A percentile compares a stretch with the other conserved stretches of the same genome.
Evolutionary conservation across 2,329 filamentous ascomycete species (phyloP).

Genomic region (Pleochaeta shiraiana): DNA sequence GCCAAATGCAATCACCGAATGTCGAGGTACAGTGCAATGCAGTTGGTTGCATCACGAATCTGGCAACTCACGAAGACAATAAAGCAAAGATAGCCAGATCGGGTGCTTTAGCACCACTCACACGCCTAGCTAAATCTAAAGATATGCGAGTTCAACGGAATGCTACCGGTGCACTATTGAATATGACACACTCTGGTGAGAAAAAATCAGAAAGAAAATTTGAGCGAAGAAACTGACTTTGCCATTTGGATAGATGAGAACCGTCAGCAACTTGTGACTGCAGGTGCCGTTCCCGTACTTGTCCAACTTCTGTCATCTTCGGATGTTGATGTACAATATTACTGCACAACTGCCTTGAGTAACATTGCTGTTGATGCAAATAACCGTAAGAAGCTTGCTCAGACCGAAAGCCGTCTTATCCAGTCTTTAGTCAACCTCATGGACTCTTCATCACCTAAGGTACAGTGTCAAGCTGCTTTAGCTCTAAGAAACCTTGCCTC

Average conservation of each 20-base stretch:
- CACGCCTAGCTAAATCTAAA: slow-evolving; percentile 82
- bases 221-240: not conserved
- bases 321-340: slow-evolving; percentile 97
- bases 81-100: slow-evolving; percentile 97
- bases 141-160: slow-evolving; percentile 98
- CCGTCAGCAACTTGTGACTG: slow-evolving; percentile 88
- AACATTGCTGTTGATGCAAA: slow-evolving; percentile 92
- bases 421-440: slow-evolving; percentile 89
- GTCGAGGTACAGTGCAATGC: slow-evolving; percentile 99
- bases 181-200: slow-evolving; percentile 97
- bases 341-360: slow-evolving; percentile 94
- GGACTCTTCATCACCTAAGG: slow-evolving; percentile 93
- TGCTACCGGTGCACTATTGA: slow-evolving; percentile 83
- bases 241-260: slow-evolving; percentile 55
- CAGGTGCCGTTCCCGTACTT: slow-evolving; percentile 91
- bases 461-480: slow-evolving; percentile 91
- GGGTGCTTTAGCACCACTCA: slow-evolving; percentile 76
- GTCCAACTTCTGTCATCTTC: slow-evolving; percentile 83
- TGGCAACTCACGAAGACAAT: slow-evolving; percentile 97
- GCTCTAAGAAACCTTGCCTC: slow-evolving; percentile 89
- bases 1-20: slow-evolving; percentile 95
- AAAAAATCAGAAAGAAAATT: slow-evolving; percentile 1
- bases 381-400: slow-evolving; percentile 77
- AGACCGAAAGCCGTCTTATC: slow-evolving; percentile 77
- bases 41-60: slow-evolving; percentile 94